Conservation (phyloP, 768 basidiomycete genomes). For the Tylopilus plumbeoviolaceoides region DNA sequence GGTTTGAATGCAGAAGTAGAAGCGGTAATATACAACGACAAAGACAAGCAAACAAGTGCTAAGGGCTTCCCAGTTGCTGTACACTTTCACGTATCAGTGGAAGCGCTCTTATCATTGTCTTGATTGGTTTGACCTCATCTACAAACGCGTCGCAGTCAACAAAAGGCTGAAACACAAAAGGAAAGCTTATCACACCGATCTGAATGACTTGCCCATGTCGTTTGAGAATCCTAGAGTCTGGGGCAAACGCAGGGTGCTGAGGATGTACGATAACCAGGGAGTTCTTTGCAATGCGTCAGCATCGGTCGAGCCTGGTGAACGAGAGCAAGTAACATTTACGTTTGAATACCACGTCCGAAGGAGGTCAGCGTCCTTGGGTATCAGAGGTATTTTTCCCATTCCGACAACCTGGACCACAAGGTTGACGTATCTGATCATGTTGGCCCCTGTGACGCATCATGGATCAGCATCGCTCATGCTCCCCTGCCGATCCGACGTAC, state of each 20-base stretch:
- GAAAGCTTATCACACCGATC: slow-evolving; percentile 49
- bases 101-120: slow-evolving; percentile 64
- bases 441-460: slow-evolving; percentile 34
- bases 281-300: slow-evolving; percentile 43
- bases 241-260: slow-evolving; percentile 47
- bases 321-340: slow-evolving; percentile 35
- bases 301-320: not conserved
- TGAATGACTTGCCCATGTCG: slow-evolving; percentile 63
- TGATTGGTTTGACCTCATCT: slow-evolving; percentile 74
- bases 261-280: slow-evolving; percentile 69
- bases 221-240: slow-evolving; percentile 42
- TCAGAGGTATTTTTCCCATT: slow-evolving; percentile 48
- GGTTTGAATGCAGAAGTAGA: slow-evolving; percentile 25
- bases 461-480: not conserved
- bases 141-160: not conserved
- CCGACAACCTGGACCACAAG: slow-evolving; percentile 80
- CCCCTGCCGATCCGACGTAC: slow-evolving; percentile 39
- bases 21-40: slow-evolving; percentile 6
- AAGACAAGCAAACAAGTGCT: not conserved
- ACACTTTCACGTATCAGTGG: slow-evolving; percentile 62
- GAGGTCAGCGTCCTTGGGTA: slow-evolving; percentile 52
- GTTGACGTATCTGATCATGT: slow-evolving; percentile 60
- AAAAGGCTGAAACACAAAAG: not conserved
- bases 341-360: slow-evolving; percentile 70
- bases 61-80: slow-evolving; percentile 27